Evolutionary conservation across 225 moss, liverwort and hornwort species (phyloP), one percentile per base, ranked within the genome.

Genomic region (Thuidium tamariscinum): DNA sequence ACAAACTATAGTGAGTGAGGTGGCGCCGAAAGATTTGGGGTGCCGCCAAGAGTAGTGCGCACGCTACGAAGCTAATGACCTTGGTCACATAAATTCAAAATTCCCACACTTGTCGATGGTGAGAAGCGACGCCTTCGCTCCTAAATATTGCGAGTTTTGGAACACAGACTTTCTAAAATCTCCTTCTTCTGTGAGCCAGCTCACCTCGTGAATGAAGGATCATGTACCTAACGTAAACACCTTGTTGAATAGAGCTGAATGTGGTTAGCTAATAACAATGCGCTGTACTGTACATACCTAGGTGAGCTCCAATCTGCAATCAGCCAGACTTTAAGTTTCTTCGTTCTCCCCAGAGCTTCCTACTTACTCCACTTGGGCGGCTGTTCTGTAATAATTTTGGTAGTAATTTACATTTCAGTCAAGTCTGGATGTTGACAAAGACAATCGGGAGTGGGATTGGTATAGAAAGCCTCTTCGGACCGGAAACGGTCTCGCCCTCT

Each of bases 381-480:
- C 41, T 44, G 46, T 9, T 51, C 20, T 52, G 11, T 46, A 37
- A 11, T 86, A 63, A 5, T 23, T 62, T 79, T 60, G n/a, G 64
- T 78, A 30, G 49, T 75, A 25, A 55, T 82, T 83, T n/a, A 55
- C 68, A 63, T 84, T 66, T 83, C 82, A 48, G 29, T 57, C 16
- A 32, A 19, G 39, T 67, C 32, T 21, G 91, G 86, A 74, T 92
- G 87, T 42, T 85, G 88, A 44, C 98, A 98, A 5, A 98, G 82
- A 86, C 98, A 98, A 68, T 97, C 98, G 2, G 97, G 98, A 79
- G 93, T 94, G 25, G 98, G 98, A 32, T 98, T 98, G 42, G 98
- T 97, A 32, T 97, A 98, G 75, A 98, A 98, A 39, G 95, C 94
- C 82, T 98, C 98, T 85, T 98, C 98, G 0, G 94, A 95, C 70